Evolutionary conservation across 768 basidiomycete species (phyloP).

Genomic region (Tremella fuciformis): DNA sequence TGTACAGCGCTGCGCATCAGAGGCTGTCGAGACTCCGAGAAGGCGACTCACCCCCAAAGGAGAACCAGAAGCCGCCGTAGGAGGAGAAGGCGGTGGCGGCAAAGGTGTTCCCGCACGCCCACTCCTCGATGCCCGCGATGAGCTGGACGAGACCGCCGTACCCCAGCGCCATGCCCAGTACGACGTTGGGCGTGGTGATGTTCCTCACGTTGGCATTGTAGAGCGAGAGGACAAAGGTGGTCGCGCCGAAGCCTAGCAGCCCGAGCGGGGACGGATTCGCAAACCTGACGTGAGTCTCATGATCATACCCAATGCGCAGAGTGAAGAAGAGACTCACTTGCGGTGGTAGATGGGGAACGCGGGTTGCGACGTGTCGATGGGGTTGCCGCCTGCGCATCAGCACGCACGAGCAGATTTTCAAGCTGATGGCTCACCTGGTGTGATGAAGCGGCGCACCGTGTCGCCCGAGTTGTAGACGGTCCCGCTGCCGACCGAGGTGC

Average conservation of each 20-base stretch:
- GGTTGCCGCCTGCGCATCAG: conserved; percentile 25
- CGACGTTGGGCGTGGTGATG: conserved; percentile 41
- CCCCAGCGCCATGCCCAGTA: conserved; percentile 74
- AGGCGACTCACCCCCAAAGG: conserved; percentile 22
- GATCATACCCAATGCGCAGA: too few species aligned
- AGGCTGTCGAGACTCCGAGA: neutral
- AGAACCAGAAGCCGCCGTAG: conserved; percentile 52
- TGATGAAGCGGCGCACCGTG: conserved; percentile 21
- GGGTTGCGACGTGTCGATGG: conserved; percentile 46
- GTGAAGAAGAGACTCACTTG: conserved; percentile 15
- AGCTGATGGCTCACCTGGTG: conserved; percentile 32
- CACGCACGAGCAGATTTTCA: too few species aligned
- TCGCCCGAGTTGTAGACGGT: neutral
- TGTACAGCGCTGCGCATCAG: conserved; percentile 29
- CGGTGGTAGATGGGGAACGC: conserved; percentile 46
- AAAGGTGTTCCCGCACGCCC: conserved; percentile 54
- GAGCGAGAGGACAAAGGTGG: conserved; percentile 51
- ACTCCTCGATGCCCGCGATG: conserved; percentile 71
- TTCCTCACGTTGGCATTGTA: conserved; percentile 46
- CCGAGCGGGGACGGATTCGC: conserved; percentile 52
- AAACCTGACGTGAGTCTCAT: conserved; percentile 21
- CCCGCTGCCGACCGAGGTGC: neutral
- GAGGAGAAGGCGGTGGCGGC: conserved; percentile 48
- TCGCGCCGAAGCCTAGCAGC: conserved; percentile 44
- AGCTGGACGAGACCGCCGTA: conserved; percentile 81